Percentiles rank a stretch among this genome's conserved stretches.
These are phyloP conservation scores for Erucastrum elatum DNA, from an alignment of 345 rosid species.

Conservation along the genomic window DNA sequence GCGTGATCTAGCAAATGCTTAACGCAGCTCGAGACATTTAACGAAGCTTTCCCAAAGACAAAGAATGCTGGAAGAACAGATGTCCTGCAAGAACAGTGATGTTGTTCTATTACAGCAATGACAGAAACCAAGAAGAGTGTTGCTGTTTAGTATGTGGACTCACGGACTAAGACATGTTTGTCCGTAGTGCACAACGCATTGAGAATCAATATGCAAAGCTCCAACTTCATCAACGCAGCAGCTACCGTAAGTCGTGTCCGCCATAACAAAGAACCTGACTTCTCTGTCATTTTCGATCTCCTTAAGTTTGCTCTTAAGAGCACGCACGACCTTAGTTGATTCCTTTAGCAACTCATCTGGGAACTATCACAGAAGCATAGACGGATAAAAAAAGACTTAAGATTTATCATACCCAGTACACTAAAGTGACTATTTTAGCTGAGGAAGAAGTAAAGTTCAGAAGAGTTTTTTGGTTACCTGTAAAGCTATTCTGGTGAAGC, in stretches of 20 bases:
- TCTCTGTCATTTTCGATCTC: constrained; percentile 44
- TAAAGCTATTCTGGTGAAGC: constrained; percentile 69
- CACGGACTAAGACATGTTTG: constrained; percentile 96
- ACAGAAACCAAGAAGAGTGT: not conserved
- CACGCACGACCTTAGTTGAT: constrained; percentile 57
- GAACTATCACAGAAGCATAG: constrained; percentile 48
- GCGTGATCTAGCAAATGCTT: constrained; percentile 46
- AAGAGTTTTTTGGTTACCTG: constrained; percentile 48
- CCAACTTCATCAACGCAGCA: constrained; percentile 95
- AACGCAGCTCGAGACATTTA: constrained; percentile 48
- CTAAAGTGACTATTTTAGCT: not conserved
- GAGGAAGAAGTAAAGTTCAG: not conserved
- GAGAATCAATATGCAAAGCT: constrained; percentile 69
- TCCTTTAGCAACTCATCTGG: constrained; percentile 83
- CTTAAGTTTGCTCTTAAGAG: constrained; percentile 44
- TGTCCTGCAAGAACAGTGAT: constrained; percentile 51
- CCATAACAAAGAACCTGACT: constrained; percentile 76
- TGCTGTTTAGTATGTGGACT: constrained; percentile 29
- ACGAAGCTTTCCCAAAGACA: constrained; percentile 76
- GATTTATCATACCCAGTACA: not conserved
- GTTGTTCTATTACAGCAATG: not conserved
- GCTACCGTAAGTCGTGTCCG: constrained; percentile 87
- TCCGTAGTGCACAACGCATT: constrained; percentile 89
- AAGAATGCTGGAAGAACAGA: constrained; percentile 78
- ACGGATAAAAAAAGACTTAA: constrained; percentile 2